These are phyloP conservation scores for Sporothrix brasiliensis DNA, from an alignment of 2,329 filamentous ascomycete genomes.

Conservation along the genomic window DNA sequence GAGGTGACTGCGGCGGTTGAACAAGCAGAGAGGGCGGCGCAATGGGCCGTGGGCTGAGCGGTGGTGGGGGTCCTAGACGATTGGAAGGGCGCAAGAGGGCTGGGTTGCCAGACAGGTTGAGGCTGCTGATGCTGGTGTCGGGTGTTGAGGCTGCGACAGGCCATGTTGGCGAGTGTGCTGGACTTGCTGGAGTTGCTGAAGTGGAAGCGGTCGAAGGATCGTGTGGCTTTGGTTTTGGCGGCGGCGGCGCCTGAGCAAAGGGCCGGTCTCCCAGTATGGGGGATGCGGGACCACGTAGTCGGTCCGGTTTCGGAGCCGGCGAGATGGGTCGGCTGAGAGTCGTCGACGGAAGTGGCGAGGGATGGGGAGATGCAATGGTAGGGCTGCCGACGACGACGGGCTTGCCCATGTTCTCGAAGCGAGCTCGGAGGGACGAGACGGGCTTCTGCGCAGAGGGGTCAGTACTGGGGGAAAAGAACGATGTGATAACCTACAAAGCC, in stretches of 20 bases:
- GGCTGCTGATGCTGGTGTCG: background rate
- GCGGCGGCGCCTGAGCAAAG: constrained; percentile 39
- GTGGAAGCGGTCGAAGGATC: constrained; percentile 9
- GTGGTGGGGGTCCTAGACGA: constrained; percentile 51
- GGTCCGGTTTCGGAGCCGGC: constrained; percentile 49
- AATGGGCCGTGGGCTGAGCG: constrained; percentile 50
- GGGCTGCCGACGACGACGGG: constrained; percentile 43
- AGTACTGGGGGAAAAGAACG: background rate
- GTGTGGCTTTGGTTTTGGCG: constrained; percentile 47
- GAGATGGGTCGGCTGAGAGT: constrained; percentile 44
- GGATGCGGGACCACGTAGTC: constrained; percentile 44
- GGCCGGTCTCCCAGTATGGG: constrained; percentile 43
- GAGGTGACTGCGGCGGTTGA: constrained; percentile 70
- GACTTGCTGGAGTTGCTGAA: background rate
- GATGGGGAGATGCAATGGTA: constrained; percentile 27
- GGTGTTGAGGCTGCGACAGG: background rate
- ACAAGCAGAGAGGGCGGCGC: constrained; percentile 68
- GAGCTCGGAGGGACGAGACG: constrained; percentile 77
- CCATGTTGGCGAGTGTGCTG: constrained; percentile 12
- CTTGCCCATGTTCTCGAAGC: constrained; percentile 76
- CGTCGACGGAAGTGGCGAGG: constrained; percentile 35
- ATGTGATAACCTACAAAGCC: background rate
- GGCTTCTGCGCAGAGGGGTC: constrained; percentile 60
- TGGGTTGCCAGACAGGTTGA: background rate
- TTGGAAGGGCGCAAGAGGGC: constrained; percentile 45